Base-by-base conservation (phyloP, 805 yeast species). In the Ogataea polymorpha region DNA sequence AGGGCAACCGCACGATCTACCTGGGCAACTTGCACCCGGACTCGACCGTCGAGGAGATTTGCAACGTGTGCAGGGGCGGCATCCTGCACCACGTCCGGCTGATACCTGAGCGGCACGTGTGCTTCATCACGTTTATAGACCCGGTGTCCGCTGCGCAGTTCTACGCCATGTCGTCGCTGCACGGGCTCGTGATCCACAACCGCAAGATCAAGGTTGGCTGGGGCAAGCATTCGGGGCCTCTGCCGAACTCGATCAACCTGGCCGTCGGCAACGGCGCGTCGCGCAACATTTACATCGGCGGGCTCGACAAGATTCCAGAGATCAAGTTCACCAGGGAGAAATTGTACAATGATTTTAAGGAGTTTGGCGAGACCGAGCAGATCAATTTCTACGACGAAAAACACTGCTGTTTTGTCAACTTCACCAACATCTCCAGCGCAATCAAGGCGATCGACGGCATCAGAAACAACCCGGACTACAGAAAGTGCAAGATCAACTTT, bases 91-190 rank as follows among this genome's bases (percentile, higher is more conserved):
- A 81, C 50, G 81, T 91, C 41, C 75, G 95, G 51, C 78, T 85
- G 43, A 72, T 91, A 39, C 75, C 80, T 39, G 97, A 88, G 57
- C 78, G 91, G 49, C 96, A 86, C 57, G 91, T 89, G 44, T 89
- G 97, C 58, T 93, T 93, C 61, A 86, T 93, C 38, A 91, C 98
- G 11, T 91, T 93, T 61, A 82, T 91, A 50, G 98, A 93, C 59
- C 96, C 98, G 20, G 85, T 91, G 39, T 96, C 97, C 2, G 98
- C 98, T 1, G 96, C 96, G 2, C 98, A 91, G 65, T 91, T 91
- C 61, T 91, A 83, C 64, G 97, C 97, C 7, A 82, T 87, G 86
- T 82, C 95, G 50, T 89, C 88, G 56, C 70, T 89, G 49, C 95
- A 89, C 58, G 96, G 96, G 1, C 70, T 91, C 45, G 77, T 89